Conservation (phyloP, 768 basidiomycete genomes). For the Pilatotrama ljubarskyi region DNA sequence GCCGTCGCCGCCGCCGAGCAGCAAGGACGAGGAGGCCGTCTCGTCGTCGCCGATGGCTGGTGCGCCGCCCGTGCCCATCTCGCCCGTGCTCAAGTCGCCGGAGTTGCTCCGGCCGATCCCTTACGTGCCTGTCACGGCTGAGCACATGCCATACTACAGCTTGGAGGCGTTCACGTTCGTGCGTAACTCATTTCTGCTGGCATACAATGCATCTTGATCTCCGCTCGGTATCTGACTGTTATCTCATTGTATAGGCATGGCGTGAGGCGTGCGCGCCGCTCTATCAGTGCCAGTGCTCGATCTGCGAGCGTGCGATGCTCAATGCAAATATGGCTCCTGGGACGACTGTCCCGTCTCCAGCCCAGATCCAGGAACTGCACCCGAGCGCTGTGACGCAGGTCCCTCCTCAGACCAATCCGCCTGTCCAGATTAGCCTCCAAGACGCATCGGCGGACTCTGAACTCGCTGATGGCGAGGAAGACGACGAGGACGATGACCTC, state of each 20-base stretch:
- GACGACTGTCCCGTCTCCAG: constrained; percentile 34
- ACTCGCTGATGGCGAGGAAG: constrained; percentile 18
- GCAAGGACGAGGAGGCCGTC: constrained; percentile 35
- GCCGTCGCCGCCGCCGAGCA: constrained; percentile 65
- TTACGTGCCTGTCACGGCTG: constrained; percentile 58
- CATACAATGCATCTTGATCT: not conserved
- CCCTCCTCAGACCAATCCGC: not conserved
- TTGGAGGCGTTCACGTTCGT: constrained; percentile 59
- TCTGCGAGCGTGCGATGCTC: constrained; percentile 68
- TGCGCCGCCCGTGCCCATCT: constrained; percentile 40
- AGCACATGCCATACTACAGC: constrained; percentile 57
- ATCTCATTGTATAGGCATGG: constrained; percentile 55
- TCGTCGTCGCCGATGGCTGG: constrained; percentile 26
- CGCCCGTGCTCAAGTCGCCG: constrained; percentile 65
- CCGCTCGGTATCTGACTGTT: not conserved
- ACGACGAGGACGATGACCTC: constrained; percentile 21
- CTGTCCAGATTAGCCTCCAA: constrained; percentile 28
- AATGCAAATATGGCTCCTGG: constrained; percentile 48
- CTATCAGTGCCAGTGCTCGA: constrained; percentile 71
- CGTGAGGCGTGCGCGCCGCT: constrained; percentile 70
- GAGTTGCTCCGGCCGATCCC: constrained; percentile 66
- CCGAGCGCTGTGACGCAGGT: constrained; percentile 2
- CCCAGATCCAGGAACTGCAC: constrained; percentile 13
- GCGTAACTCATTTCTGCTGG: constrained; percentile 29
- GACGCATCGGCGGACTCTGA: constrained; percentile 17